Evolutionary conservation across 1,284 basidiomycete species (phyloP).

Genomic region (Takashimella tepidaria): DNA sequence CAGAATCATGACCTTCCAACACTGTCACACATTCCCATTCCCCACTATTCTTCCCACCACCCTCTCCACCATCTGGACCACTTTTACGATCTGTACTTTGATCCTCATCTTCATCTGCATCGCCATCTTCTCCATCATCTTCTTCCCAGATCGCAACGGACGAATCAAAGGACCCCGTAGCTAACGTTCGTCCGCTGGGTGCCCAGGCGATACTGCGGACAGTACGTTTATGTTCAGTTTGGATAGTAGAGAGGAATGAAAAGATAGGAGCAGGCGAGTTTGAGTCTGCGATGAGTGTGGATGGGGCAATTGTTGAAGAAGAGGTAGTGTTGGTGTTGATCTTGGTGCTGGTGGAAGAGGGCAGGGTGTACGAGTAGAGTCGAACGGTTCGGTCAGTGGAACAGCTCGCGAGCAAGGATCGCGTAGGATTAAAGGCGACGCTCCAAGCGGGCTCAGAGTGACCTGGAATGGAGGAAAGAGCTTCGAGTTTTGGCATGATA

Average conservation of each 20-base stretch:
- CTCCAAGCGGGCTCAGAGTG: slow-evolving; percentile 86
- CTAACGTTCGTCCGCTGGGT: slow-evolving; percentile 80
- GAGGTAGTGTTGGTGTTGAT: slow-evolving; percentile 4
- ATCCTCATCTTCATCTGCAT: slow-evolving; percentile 29
- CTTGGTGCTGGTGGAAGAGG: slow-evolving; percentile 15
- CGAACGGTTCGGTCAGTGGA: slow-evolving; percentile 90
- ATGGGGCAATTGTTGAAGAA: slow-evolving; percentile 10
- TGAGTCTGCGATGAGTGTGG: slow-evolving; percentile 19
- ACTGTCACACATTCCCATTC: slow-evolving; percentile 61
- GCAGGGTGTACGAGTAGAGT: slow-evolving; percentile 64
- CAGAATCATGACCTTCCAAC: slow-evolving; percentile 93
- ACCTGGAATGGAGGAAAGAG: slow-evolving; percentile 50
- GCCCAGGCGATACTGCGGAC: slow-evolving; percentile 88
- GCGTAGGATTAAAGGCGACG: slow-evolving; percentile 83
- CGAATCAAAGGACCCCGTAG: slow-evolving; percentile 91
- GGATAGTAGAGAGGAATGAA: slow-evolving; percentile 58
- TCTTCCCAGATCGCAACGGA: slow-evolving; percentile 90
- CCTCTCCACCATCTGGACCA: slow-evolving; percentile 4
- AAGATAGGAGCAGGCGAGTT: slow-evolving; percentile 50
- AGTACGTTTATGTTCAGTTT: slow-evolving; percentile 83
- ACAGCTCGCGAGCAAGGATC: slow-evolving; percentile 81
- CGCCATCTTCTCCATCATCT: slow-evolving; percentile 41
- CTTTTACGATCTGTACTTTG: slow-evolving; percentile 45
- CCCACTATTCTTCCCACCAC: not conserved
- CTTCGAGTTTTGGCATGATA: slow-evolving; percentile 39